Evolutionary conservation across 2,329 filamentous ascomycete species (phyloP), one percentile per base, ranked within the genome.

Genomic region (Ophiostoma ulmi): DNA sequence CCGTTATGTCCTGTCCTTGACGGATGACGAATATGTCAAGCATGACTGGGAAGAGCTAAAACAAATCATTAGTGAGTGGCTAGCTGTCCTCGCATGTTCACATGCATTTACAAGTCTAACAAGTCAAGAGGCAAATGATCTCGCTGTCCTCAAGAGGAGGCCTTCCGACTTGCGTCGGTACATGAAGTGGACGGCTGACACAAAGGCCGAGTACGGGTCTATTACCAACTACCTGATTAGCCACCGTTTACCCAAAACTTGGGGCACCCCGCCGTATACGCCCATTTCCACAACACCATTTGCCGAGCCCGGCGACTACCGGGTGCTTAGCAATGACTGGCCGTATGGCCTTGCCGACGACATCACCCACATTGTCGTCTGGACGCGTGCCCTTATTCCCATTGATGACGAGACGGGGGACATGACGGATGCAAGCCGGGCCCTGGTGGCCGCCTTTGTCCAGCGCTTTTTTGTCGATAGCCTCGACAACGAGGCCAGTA

Each of bases 261-360:
- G 94, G 94, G 86, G 86, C 1, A 73, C 77, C 39, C 84, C 85
- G 20, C 87, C 87, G 5, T 89, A 88, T 77, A 81, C 78, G 14
- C 83, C 84, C 5, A 78, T 77, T 66, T 87, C 85, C 7, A 72
- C 76, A 3, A 75, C 81, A 36, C 87, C 87, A 11, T 88, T 90
- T 73, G 78, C 81, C 35, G 80, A 86, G 63, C 77, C 82, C 4
- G 83, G 83, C 44, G 87, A 90, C 78, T 89, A 85, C 78, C 88
- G 88, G 73, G 90, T 97, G 69, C 82, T 97, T 64, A 83, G 88
- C 77, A 97, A 98, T 76, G 94, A 97, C 83, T 98, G 93, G 94
- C 94, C 94, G 0, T 97, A 97, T 76, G 93, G 92, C 3, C 81
- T 97, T 67, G 83, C 82, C 0, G 77, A 83, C 0, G 84, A 84